A percentile compares a stretch with the other conserved stretches of the same genome.
Conservation (phyloP, 2,329 filamentous ascomycete species). For the Trichoderma lentiforme region DNA sequence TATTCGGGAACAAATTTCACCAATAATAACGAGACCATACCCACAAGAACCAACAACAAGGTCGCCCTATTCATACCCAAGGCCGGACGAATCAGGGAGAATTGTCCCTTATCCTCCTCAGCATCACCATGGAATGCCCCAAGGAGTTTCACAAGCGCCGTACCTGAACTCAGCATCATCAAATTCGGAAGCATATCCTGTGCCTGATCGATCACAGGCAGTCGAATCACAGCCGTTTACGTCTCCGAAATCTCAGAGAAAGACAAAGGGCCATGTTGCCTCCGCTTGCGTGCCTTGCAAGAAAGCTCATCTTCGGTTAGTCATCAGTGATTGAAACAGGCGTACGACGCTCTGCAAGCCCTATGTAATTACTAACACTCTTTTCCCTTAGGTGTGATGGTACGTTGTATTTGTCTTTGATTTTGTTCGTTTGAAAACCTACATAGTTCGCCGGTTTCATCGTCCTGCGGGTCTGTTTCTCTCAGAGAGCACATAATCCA, state of each 20-base stretch:
- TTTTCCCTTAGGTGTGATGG: slow-evolving; percentile 54
- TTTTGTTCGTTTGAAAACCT: neutral
- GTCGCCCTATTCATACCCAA: slow-evolving; percentile 27
- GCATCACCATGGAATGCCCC: slow-evolving; percentile 17
- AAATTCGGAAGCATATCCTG: slow-evolving; percentile 23
- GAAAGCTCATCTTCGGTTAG: slow-evolving; percentile 70
- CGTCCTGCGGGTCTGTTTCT: neutral
- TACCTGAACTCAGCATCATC: slow-evolving; percentile 25
- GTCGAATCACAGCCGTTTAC: slow-evolving; percentile 47
- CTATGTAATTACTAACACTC: neutral
- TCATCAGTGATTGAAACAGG: neutral
- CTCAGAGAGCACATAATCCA: too few relatives aligned
- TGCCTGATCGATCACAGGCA: slow-evolving; percentile 33
- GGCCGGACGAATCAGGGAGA: slow-evolving; percentile 26
- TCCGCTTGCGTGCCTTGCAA: slow-evolving; percentile 86
- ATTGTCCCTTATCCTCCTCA: slow-evolving; percentile 28
- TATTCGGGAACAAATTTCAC: slow-evolving; percentile 22
- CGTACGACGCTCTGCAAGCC: neutral
- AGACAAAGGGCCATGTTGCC: slow-evolving; percentile 77
- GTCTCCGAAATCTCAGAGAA: slow-evolving; percentile 61
- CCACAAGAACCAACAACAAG: slow-evolving; percentile 27
- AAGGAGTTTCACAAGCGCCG: slow-evolving; percentile 17
- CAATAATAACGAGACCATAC: slow-evolving; percentile 28
- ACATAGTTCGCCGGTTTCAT: neutral
- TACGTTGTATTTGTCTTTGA: slow-evolving; percentile 43